Evolutionary conservation across 495 filamentous ascomycete genomes (phyloP).

Genomic region (Aspergillus steynii): DNA sequence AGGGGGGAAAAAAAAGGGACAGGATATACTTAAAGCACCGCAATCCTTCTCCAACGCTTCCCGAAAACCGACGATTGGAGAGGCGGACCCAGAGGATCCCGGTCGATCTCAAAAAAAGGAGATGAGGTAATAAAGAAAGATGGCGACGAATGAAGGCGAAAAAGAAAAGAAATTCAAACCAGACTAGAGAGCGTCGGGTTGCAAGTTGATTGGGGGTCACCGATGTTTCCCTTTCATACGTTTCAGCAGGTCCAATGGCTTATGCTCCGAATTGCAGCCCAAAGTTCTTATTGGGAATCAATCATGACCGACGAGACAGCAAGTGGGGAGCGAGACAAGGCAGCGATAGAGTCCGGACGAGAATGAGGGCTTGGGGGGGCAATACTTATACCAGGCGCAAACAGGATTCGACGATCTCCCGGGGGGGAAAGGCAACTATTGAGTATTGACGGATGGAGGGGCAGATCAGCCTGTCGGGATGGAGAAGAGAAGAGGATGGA

Average conservation of each 20-base stretch:
- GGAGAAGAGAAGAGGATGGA: neutral
- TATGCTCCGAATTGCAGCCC: constrained; percentile 14
- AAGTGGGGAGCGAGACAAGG: constrained; percentile 4
- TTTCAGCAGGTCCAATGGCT: constrained; percentile 6
- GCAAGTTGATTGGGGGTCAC: neutral
- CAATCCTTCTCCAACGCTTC: neutral
- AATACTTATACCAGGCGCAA: constrained; percentile 20
- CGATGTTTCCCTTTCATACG: neutral
- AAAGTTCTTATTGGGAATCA: constrained; percentile 12
- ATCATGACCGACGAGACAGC: constrained; percentile 3
- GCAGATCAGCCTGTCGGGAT: constrained; percentile 11
- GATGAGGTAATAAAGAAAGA: neutral
- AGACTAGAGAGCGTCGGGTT: neutral
- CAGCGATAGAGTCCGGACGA: constrained; percentile 6
- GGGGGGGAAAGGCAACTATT: constrained; percentile 6
- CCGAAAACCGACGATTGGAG: neutral
- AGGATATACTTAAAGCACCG: neutral
- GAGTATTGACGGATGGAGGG: constrained; percentile 5
- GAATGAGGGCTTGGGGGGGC: neutral
- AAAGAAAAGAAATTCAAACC: neutral
- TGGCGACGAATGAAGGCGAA: neutral
- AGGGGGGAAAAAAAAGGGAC: neutral
- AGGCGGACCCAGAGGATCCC: neutral
- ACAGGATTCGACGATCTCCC: no score
- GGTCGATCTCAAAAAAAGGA: neutral